Evolutionary conservation across 805 yeast genomes (phyloP).

Genomic region (Dipodascus albidus): DNA sequence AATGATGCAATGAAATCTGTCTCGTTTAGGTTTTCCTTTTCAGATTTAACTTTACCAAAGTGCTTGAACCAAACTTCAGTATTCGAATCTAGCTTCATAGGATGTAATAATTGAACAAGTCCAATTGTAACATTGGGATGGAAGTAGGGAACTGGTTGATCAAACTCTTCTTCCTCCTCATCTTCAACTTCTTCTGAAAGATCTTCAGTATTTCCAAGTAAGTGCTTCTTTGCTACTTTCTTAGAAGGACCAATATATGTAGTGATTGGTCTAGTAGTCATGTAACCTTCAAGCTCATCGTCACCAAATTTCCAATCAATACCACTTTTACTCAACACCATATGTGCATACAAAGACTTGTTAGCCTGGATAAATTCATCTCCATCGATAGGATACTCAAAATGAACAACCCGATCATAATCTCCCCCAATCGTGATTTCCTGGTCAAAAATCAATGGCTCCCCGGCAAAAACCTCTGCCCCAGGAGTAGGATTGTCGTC

Average conservation of each 20-base stretch:
- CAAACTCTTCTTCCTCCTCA: slow-evolving; percentile 7
- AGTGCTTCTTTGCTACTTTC: slow-evolving; percentile 20
- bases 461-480: slow-evolving; percentile 2
- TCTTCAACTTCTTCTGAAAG: slow-evolving; percentile 9
- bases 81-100: background rate
- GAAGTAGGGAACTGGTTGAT: slow-evolving; percentile 12
- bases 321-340: slow-evolving; percentile 16
- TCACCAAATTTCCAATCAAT: slow-evolving; percentile 8
- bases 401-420: slow-evolving; percentile 2
- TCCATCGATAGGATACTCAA: slow-evolving; percentile 14
- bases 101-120: slow-evolving; percentile 10
- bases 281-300: slow-evolving; percentile 13
- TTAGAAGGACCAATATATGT: slow-evolving; percentile 22
- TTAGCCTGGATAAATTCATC: slow-evolving; percentile 11
- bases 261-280: slow-evolving; percentile 17
- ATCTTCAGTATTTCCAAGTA: slow-evolving; percentile 17
- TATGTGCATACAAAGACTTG: slow-evolving; percentile 28
- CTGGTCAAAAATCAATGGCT: background rate
- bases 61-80: slow-evolving; percentile 9
- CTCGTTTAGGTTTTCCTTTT: background rate
- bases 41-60: slow-evolving; percentile 10
- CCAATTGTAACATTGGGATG: slow-evolving; percentile 31
- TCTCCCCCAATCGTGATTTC: background rate
- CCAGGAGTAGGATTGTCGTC: slow-evolving; percentile 3
- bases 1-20: slow-evolving; percentile 20